These are phyloP conservation scores for Glutinoglossum americanum DNA, from an alignment of 495 filamentous ascomycete species.

Conservation along the genomic window DNA sequence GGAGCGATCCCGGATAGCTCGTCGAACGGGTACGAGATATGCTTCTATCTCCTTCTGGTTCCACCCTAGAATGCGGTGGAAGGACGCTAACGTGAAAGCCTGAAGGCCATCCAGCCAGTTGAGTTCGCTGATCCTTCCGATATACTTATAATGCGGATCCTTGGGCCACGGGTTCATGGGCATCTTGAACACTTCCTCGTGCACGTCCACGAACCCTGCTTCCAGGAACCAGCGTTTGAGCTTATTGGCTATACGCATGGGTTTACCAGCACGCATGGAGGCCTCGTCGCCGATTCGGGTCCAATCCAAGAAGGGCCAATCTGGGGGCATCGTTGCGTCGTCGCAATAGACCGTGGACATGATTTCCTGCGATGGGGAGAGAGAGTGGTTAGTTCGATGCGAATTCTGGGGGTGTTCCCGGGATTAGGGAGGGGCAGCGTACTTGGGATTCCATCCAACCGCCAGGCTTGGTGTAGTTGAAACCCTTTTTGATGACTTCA, in stretches of 20 bases:
- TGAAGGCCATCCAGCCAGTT: constrained; percentile 23
- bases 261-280: constrained; percentile 12
- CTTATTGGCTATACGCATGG: constrained; percentile 18
- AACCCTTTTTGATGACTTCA: constrained; percentile 9
- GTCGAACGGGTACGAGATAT: constrained; percentile 19
- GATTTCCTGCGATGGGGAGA: constrained; percentile 20
- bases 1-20: constrained; percentile 17
- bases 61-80: constrained; percentile 23
- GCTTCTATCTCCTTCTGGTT: constrained; percentile 21
- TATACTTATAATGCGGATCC: constrained; percentile 17
- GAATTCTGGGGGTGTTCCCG: no score
- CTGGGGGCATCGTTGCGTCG: constrained; percentile 25
- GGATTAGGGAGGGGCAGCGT: no score
- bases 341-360: constrained; percentile 28
- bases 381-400: not conserved
- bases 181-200: constrained; percentile 19
- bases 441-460: constrained; percentile 33
- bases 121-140: constrained; percentile 21
- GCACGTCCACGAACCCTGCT: constrained; percentile 19
- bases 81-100: constrained; percentile 21
- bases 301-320: constrained; percentile 23
- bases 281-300: constrained; percentile 14
- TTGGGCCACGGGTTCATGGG: constrained; percentile 19
- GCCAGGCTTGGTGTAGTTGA: constrained; percentile 30
- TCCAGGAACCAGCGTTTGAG: constrained; percentile 17